These are phyloP conservation scores for Lagenidium sp. DNA, from an alignment of 352 stramenopile species.

Conservation along the genomic window DNA sequence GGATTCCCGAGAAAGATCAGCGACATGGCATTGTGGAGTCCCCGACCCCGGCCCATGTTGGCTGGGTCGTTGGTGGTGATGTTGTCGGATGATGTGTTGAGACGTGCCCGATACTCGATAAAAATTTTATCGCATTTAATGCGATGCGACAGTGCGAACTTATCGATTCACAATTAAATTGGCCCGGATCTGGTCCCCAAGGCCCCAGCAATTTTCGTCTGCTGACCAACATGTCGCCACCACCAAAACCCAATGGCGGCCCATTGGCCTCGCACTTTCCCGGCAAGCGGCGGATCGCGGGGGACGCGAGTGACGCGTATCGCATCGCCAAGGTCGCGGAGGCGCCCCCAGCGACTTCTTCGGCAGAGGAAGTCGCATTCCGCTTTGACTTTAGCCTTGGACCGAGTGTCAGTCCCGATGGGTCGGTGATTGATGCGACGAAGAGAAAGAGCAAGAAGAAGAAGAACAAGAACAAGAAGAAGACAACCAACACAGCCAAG, in stretches of 20 bases:
- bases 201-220: no score
- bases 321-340: constrained; percentile 10
- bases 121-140: background rate
- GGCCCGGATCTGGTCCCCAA: no score
- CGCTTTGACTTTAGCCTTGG: constrained; percentile 45
- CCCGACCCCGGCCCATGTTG: no score
- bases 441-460: constrained; percentile 16
- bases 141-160: no score
- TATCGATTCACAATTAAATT: no score
- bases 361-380: constrained; percentile 37
- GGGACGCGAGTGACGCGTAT: constrained; percentile 25
- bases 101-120: background rate
- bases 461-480: constrained; percentile 1
- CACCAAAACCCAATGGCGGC: background rate
- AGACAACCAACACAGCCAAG: background rate
- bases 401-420: no score
- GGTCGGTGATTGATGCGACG: background rate
- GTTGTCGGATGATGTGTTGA: background rate
- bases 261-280: constrained; percentile 41
- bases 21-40: no score
- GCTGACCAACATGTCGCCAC: background rate
- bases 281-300: constrained; percentile 27
- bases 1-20: constrained; percentile 70
- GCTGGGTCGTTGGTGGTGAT: background rate
- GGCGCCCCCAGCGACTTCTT: constrained; percentile 1